Conservation (phyloP, 1,139 yeast genomes). For the Kodamaea sp. region DNA sequence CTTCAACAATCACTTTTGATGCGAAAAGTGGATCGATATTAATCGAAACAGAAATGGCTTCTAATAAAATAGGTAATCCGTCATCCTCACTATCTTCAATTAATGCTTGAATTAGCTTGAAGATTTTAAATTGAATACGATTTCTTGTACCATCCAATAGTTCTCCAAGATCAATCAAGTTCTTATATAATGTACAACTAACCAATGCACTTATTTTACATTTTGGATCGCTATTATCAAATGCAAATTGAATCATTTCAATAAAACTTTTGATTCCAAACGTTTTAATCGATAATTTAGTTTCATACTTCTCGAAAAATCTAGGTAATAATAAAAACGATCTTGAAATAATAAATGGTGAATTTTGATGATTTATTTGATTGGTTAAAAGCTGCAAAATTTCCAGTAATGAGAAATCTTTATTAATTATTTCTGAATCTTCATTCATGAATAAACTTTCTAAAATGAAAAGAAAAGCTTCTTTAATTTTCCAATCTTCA, state of each 20-base stretch:
- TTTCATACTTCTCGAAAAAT: conserved; percentile 50
- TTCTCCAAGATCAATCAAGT: conserved; percentile 38
- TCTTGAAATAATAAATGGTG: conserved; percentile 41
- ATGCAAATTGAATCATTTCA: conserved; percentile 29
- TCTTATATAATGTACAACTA: conserved; percentile 51
- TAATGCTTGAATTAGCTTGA: conserved; percentile 36
- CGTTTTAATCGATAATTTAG: conserved; percentile 27
- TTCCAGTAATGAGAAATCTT: conserved; percentile 18
- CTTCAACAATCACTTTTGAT: conserved; percentile 20
- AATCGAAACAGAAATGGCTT: conserved; percentile 57
- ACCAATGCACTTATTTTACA: conserved; percentile 48
- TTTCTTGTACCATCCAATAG: conserved; percentile 13
- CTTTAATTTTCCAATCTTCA: conserved; percentile 23
- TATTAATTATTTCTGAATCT: conserved; percentile 25
- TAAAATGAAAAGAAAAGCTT: conserved; percentile 38
- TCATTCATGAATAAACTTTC: conserved; percentile 46
- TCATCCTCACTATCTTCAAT: conserved; percentile 73
- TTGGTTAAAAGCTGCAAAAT: conserved; percentile 23
- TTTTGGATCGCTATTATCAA: conserved; percentile 18
- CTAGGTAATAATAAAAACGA: conserved; percentile 51
- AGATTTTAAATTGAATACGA: conserved; percentile 26
- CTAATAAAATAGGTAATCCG: conserved; percentile 72
- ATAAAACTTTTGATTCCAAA: conserved; percentile 39
- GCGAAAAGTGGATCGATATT: conserved; percentile 40
- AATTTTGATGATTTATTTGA: conserved; percentile 15